Conservation (phyloP, 257 asterid genomes). For the Nicotiana attenuata region DNA sequence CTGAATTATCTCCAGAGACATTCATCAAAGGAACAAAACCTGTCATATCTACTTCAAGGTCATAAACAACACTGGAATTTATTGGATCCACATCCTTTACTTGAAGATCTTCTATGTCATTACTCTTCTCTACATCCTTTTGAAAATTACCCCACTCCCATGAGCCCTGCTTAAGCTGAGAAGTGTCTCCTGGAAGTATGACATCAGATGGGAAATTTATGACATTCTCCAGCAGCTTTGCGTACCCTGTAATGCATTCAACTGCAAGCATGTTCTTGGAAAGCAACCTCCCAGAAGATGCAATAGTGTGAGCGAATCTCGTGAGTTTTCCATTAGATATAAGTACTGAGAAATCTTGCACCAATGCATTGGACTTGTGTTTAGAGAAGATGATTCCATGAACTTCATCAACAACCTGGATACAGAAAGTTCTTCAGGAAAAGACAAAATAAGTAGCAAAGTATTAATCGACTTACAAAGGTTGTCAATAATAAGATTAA, state of each 20-base stretch:
- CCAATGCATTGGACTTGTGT: constrained; percentile 58
- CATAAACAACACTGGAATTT: constrained; percentile 52
- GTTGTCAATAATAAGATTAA: constrained; percentile 19
- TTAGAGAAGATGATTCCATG: constrained; percentile 64
- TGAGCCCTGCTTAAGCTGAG: constrained; percentile 47
- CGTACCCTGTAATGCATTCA: constrained; percentile 63
- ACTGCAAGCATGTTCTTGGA: constrained; percentile 84
- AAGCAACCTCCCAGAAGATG: constrained; percentile 67
- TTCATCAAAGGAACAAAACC: constrained; percentile 32
- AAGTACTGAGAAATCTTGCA: constrained; percentile 59
- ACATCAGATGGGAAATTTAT: constrained; percentile 89
- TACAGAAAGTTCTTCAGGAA: constrained; percentile 19
- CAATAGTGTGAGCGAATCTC: constrained; percentile 58
- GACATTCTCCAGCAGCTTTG: constrained; percentile 64
- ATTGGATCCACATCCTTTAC: constrained; percentile 31
- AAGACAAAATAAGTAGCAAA: constrained; percentile 4
- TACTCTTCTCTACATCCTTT: constrained; percentile 46
- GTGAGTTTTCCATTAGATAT: constrained; percentile 63
- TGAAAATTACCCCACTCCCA: constrained; percentile 81
- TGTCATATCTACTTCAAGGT: constrained; percentile 59
- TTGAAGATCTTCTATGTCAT: constrained; percentile 23
- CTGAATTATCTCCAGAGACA: constrained; percentile 35
- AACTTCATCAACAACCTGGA: constrained; percentile 79
- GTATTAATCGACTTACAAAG: constrained; percentile 7
- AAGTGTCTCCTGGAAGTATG: constrained; percentile 54